phyloP scores from a whole-genome alignment of 305 asterid genomes.

The Fraxinus ornus region DNA sequence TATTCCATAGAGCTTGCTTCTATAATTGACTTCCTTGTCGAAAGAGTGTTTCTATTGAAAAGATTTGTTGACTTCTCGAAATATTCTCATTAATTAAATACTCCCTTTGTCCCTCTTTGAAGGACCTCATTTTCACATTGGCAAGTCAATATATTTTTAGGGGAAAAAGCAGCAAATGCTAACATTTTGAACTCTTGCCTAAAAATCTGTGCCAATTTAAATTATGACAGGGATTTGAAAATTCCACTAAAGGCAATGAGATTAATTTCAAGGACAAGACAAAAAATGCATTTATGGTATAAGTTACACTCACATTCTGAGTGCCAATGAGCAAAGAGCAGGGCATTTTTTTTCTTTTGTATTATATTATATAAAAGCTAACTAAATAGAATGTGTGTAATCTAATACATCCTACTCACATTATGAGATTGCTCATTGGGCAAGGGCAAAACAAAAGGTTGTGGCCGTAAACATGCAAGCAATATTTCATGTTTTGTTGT shows the following conservation, averaged over 20 bases:
- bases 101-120: neutral
- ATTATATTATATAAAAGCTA: neutral
- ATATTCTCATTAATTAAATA: neutral
- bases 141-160: neutral
- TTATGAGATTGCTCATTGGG: neutral
- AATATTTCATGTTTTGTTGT: neutral
- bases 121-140: neutral
- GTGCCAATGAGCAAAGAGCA: neutral
- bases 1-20: neutral
- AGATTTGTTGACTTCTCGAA: neutral
- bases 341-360: neutral
- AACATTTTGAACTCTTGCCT: neutral
- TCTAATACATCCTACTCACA: neutral
- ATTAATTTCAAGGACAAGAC: neutral
- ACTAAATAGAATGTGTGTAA: neutral
- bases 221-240: neutral
- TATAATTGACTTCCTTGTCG: neutral
- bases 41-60: neutral
- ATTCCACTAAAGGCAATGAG: neutral
- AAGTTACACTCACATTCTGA: neutral
- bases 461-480: neutral
- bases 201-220: neutral
- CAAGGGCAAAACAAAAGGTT: neutral
- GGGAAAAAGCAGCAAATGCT: neutral
- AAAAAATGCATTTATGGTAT: neutral